A percentile compares a stretch with the other conserved stretches of the same genome.
Conservation (phyloP, 371 early-diverging fungal species). For the Capillidium heterosporum region DNA sequence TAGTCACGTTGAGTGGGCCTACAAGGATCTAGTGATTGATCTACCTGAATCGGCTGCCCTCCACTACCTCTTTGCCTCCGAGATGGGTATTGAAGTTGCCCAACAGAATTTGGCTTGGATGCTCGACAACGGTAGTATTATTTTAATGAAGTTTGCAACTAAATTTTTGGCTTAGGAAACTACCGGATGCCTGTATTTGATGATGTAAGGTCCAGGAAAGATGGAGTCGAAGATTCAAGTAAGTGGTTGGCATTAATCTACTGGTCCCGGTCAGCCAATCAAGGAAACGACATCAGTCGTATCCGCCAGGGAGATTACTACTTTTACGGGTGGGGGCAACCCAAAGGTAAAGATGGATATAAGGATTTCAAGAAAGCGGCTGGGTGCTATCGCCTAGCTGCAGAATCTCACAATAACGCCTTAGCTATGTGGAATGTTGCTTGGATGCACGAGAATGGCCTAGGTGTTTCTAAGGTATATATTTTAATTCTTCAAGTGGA, state of each 20-base stretch:
- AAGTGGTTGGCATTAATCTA: conserved; percentile 46
- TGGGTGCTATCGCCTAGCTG: conserved; percentile 66
- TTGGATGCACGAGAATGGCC: conserved; percentile 92
- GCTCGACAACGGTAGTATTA: conserved; percentile 40
- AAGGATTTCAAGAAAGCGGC: conserved; percentile 55
- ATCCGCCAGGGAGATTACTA: conserved; percentile 90
- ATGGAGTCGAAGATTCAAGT: conserved; percentile 9
- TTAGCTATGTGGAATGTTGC: conserved; percentile 93
- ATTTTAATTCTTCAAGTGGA: neutral
- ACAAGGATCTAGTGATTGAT: conserved; percentile 27
- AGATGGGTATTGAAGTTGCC: conserved; percentile 64
- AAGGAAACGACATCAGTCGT: conserved; percentile 71
- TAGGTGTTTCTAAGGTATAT: conserved; percentile 56
- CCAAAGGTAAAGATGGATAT: neutral
- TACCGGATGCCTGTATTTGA: conserved; percentile 1
- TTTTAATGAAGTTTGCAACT: neutral
- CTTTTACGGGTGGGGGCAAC: conserved; percentile 63
- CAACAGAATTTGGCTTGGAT: conserved; percentile 81
- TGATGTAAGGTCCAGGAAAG: conserved; percentile 4
- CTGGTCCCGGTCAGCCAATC: conserved; percentile 93
- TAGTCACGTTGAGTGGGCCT: conserved; percentile 37
- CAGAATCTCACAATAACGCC: conserved; percentile 54
- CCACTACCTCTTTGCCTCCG: conserved; percentile 60
- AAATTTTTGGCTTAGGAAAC: conserved; percentile 5
- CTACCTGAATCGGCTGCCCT: conserved; percentile 50